phyloP scores from a whole-genome alignment of 1,284 basidiomycete species.

The Singerocomus inundabilis region DNA sequence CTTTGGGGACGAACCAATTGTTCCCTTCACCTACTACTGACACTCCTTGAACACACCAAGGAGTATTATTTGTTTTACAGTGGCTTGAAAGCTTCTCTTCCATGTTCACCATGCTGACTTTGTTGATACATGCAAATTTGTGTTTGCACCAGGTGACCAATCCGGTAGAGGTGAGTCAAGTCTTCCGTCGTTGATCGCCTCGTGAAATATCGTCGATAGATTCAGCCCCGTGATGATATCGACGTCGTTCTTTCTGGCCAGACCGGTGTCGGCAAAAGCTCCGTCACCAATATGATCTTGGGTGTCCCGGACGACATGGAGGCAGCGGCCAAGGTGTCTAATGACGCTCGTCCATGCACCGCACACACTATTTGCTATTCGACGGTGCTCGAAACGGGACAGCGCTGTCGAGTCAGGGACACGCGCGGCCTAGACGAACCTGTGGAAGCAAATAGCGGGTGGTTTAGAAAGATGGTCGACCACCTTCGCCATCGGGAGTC shows the following conservation, averaged over 20 bases:
- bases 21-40: too few relatives aligned
- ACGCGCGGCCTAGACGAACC: constrained; percentile 30
- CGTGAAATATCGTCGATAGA: too few relatives aligned
- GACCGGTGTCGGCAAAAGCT: constrained; percentile 29
- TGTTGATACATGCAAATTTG: too few relatives aligned
- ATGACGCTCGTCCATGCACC: constrained; percentile 22
- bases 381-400: neutral
- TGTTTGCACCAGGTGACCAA: too few relatives aligned
- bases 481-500: constrained; percentile 10
- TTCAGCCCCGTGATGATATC: too few relatives aligned
- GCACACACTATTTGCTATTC: constrained; percentile 10
- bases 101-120: too few relatives aligned
- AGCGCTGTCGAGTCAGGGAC: constrained; percentile 25
- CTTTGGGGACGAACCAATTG: too few relatives aligned
- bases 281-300: constrained; percentile 28
- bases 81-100: too few relatives aligned
- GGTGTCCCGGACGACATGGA: constrained; percentile 4
- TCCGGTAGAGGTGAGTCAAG: too few relatives aligned
- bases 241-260: constrained; percentile 26
- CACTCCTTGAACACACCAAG: too few relatives aligned
- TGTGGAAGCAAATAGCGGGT: constrained; percentile 6
- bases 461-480: constrained; percentile 9
- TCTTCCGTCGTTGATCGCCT: too few relatives aligned
- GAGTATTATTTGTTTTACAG: too few relatives aligned
- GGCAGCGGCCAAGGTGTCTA: constrained; percentile 18